phyloP scores from a whole-genome alignment of 192 early-diverging fungal genomes.

The Coemansia sp. region DNA sequence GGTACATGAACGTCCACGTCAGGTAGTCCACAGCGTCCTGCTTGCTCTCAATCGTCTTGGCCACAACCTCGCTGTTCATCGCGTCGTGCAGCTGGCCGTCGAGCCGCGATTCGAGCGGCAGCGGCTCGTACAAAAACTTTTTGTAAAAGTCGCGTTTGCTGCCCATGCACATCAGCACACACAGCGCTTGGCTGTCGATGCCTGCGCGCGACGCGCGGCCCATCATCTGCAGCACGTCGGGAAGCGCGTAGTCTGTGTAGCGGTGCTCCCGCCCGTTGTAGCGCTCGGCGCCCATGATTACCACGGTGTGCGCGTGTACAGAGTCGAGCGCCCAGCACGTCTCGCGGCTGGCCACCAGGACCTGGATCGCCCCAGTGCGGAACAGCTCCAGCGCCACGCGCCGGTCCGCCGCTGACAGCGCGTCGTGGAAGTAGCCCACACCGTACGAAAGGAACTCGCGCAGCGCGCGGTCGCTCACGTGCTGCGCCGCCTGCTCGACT shows the following conservation, averaged over 20 bases:
- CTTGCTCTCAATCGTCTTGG: slow-evolving; percentile 93
- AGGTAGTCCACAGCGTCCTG: slow-evolving; percentile 99
- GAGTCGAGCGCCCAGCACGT: slow-evolving; percentile 86
- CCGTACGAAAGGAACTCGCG: slow-evolving; percentile 71
- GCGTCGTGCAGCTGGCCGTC: slow-evolving; percentile 95
- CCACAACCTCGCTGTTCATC: slow-evolving; percentile 96
- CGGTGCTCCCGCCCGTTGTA: slow-evolving; percentile 93
- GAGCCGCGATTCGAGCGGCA: slow-evolving; percentile 94
- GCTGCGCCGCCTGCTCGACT: slow-evolving; percentile 58
- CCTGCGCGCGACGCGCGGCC: slow-evolving; percentile 67
- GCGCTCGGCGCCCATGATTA: slow-evolving; percentile 95
- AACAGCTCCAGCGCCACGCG: slow-evolving; percentile 73
- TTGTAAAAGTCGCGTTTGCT: slow-evolving; percentile 98
- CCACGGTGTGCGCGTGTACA: slow-evolving; percentile 77
- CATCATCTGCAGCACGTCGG: slow-evolving; percentile 99
- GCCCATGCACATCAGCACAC: slow-evolving; percentile 91
- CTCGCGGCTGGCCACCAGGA: slow-evolving; percentile 86
- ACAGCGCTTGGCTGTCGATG: slow-evolving; percentile 32
- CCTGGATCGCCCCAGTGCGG: slow-evolving; percentile 73
- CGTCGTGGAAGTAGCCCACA: slow-evolving; percentile 92
- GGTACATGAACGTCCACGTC: slow-evolving; percentile 98
- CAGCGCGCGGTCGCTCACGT: slow-evolving; percentile 73
- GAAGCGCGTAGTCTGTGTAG: slow-evolving; percentile 93
- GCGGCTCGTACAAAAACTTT: slow-evolving; percentile 93
- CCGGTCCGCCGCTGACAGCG: slow-evolving; percentile 72